Evolutionary conservation across 805 yeast genomes (phyloP).

Genomic region (Candida silvicultrix): DNA sequence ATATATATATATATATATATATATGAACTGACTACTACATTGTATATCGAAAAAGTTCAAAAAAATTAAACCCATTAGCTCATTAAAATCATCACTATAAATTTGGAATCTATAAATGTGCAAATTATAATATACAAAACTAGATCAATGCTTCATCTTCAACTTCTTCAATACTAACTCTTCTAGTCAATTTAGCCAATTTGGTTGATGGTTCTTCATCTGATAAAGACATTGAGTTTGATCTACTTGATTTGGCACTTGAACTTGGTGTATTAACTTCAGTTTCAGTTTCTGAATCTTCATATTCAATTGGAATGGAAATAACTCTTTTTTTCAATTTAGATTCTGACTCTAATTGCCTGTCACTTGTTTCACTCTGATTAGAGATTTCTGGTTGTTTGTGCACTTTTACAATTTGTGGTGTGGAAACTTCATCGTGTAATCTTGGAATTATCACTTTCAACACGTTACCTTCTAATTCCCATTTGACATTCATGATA

Average conservation of each 20-base stretch:
- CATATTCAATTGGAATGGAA: slow-evolving; percentile 7
- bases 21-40: too few species aligned
- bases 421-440: background rate
- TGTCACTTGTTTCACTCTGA: background rate
- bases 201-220: background rate
- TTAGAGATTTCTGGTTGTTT: background rate
- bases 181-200: slow-evolving; percentile 16
- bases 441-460: slow-evolving; percentile 13
- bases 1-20: too few species aligned
- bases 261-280: background rate
- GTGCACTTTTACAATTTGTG: background rate
- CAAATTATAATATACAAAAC: background rate
- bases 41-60: too few species aligned
- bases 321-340: slow-evolving; percentile 5
- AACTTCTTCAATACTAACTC: slow-evolving; percentile 17
- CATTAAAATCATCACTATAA: too few species aligned
- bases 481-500: slow-evolving; percentile 12
- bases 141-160: slow-evolving; percentile 12
- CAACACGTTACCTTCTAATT: slow-evolving; percentile 5
- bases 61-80: too few species aligned
- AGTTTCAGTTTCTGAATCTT: background rate
- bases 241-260: background rate
- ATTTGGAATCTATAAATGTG: too few species aligned
- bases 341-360: too few species aligned
- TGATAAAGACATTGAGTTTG: background rate